Evolutionary conservation across 176 grass and related monocot species (phyloP), one percentile per base, ranked within the genome.

Genomic region (Musa acuminata): DNA sequence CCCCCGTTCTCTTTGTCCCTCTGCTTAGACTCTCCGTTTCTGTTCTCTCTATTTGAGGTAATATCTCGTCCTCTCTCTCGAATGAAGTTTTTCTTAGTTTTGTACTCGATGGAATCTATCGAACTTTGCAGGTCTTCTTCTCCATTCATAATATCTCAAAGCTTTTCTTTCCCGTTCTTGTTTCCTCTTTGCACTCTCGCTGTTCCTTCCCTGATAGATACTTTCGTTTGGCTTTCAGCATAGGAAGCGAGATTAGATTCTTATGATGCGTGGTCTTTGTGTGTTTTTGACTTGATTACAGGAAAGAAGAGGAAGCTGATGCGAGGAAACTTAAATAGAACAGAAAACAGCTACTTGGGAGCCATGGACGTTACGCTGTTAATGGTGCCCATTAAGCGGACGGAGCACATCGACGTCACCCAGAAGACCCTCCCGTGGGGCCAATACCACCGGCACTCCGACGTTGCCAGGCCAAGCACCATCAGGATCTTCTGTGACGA

Each of bases 401-500:
- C 86, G 23, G 90, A 99, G 75, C 90, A 99, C 62, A 75, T 99
- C 59, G 67, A 92, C 62, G 82, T 99, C 4, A 91, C 86, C 9
- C 49, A 86, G 21, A 78, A 68, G 49, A 2, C 79, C 13, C 57
- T 85, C 20, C 26, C 17, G 53, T 2, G 64, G 3, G 51, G 53
- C 11, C 59, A 52, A 14, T 25, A 35, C 0, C 19, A 50, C 0
- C 52, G 1, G 1, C 13, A 67, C 9, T 60, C 64, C 27, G 4
- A 19, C 67, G 17, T 1, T 0, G 53, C 52, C 29, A 49, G 67
- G 8, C 83, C 59, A 4, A 35, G 67, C 69, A 91, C 76, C 22
- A 79, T 99, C 11, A 13, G 90, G 7, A 89, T 94, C 0, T 91
- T 94, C 69, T 88, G 82, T 50, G 90, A 99, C 8, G 95, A 99